Conservation (phyloP, 164 flowering plant species). For the Nymphaea thermarum region DNA sequence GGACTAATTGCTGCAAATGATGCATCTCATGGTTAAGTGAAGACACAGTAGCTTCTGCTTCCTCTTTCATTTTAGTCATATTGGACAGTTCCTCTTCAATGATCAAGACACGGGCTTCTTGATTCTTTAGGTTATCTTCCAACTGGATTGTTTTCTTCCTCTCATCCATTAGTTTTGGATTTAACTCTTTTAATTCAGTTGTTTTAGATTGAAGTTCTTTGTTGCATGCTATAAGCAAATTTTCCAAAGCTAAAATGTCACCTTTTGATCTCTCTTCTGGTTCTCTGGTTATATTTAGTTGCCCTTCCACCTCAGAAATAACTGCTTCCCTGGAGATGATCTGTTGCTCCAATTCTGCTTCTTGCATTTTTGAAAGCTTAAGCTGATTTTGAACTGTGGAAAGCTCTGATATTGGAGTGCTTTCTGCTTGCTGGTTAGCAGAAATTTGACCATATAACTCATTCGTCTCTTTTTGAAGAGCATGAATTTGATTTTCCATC, state of each 20-base stretch:
- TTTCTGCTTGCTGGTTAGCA: conserved; percentile 52
- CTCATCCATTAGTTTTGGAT: conserved; percentile 44
- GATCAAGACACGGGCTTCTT: conserved; percentile 22
- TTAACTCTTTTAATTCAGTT: conserved; percentile 43
- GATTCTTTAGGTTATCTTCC: conserved; percentile 23
- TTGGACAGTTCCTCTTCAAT: conserved; percentile 37
- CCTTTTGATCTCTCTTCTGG: conserved; percentile 49
- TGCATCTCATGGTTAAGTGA: conserved; percentile 28
- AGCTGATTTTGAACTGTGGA: conserved; percentile 44
- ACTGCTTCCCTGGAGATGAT: conserved; percentile 39
- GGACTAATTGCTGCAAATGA: conserved; percentile 32
- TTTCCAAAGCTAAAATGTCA: conserved; percentile 33
- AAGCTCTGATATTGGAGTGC: conserved; percentile 40
- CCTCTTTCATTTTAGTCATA: conserved; percentile 34
- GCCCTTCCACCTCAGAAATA: conserved; percentile 34
- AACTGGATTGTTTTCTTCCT: conserved; percentile 22
- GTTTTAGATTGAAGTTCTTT: conserved; percentile 43
- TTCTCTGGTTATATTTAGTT: conserved; percentile 38
- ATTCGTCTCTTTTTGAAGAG: conserved; percentile 52
- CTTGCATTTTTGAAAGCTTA: conserved; percentile 36
- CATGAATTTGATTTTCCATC: conserved; percentile 56
- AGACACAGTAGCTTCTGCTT: conserved; percentile 35
- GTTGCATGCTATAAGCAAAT: conserved; percentile 26
- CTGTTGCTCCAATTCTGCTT: conserved; percentile 35
- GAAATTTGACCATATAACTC: conserved; percentile 53